A percentile compares a stretch with the other conserved stretches of the same genome.
These are phyloP conservation scores for Arthroderma uncinatum DNA, from an alignment of 2,329 filamentous ascomycete genomes.

Conservation along the genomic window DNA sequence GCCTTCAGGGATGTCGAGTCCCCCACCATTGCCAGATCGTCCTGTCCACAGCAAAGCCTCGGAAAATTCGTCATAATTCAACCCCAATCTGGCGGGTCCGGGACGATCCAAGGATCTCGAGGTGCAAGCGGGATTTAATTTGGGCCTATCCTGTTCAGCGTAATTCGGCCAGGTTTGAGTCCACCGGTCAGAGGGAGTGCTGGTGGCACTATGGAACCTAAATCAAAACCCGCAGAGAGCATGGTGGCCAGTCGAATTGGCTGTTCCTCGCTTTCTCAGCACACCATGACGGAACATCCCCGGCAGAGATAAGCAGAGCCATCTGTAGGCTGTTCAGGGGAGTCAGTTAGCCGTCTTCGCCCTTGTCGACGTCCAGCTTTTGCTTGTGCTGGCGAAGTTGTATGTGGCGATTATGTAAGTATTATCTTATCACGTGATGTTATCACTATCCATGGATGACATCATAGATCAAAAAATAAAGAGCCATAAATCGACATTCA, in stretches of 20 bases:
- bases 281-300: too few relatives aligned
- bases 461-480: too few relatives aligned
- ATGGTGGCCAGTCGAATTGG: background rate
- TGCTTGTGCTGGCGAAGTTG: too few relatives aligned
- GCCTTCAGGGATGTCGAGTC: background rate
- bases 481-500: too few relatives aligned
- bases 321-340: too few relatives aligned
- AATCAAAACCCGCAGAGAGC: background rate
- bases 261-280: too few relatives aligned
- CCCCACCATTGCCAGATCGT: background rate
- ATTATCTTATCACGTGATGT: too few relatives aligned
- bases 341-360: too few relatives aligned
- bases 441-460: too few relatives aligned
- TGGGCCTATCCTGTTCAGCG: background rate
- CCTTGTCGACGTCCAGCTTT: too few relatives aligned
- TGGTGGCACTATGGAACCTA: slow-evolving; percentile 1
- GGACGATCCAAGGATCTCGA: background rate
- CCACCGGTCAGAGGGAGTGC: background rate
- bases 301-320: background rate
- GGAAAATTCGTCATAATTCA: background rate
- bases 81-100: background rate
- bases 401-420: too few relatives aligned
- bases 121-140: background rate
- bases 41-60: background rate
- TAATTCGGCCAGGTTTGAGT: background rate